Base-by-base conservation (phyloP, 2,329 filamentous ascomycete species). In the Cadophora gregata region DNA sequence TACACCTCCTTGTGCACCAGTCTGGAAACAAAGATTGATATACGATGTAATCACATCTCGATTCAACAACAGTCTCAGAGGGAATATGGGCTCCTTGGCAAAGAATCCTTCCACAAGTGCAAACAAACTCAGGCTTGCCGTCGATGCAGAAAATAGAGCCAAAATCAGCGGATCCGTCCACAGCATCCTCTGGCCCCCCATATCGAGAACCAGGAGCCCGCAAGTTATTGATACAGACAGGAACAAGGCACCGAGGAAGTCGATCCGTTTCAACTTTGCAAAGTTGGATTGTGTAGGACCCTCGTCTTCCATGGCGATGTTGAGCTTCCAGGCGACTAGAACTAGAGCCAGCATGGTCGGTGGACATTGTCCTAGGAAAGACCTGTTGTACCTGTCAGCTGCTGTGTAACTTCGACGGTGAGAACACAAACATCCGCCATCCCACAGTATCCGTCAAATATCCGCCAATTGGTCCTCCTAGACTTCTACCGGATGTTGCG, bases 401-500 rank as follows among this genome's bases (percentile, higher is more conserved):
- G 10, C 31, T 53, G 19, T 31, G 27, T 1, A 33, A n/a, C 1
- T 58, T 4, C 4, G 4, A 48, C 29, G 21, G 14, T 8, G 3
- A 25, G 55, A 9, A 36, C 3, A 74, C 78, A 69, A 69, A 86
- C 87, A 87, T 89, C 76, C 89, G 79, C 89, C 88, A 91, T 19
- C 88, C 88, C 14, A 90, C 81, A 0, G 83, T 82, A 69, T 90
- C 86, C 0, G 87, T 84, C 1, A 90, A 76, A 3, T 68, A 71
- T 1, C 88, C 89, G 0, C 88, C 89, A 0, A 89, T 65, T 3
- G 84, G 84, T 0, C 84, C 84, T 1, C 85, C 85, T 0, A 86
- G 71, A 53, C 82, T 84, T 42, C 85, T 79, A 1, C 84, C 84
- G 1, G 80, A 79, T 0, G 84, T 86, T 12, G 82, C 80, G 12